phyloP scores from a whole-genome alignment of 768 basidiomycete genomes.

The Boletus pseudopeckii region DNA sequence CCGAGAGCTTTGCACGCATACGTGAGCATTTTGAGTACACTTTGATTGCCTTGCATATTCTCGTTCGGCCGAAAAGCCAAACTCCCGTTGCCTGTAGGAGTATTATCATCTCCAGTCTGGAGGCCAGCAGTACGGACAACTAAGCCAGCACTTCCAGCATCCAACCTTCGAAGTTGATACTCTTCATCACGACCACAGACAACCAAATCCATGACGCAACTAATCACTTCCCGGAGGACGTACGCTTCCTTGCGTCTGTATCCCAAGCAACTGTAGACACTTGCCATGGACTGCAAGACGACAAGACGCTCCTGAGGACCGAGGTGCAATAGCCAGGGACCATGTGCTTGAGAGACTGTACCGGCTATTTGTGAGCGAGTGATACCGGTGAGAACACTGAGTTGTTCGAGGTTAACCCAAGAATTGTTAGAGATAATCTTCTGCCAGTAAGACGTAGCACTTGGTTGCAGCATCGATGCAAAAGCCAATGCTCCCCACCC shows the following conservation, averaged over 20 bases:
- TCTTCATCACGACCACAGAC: constrained; percentile 82
- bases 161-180: constrained; percentile 42
- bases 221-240: constrained; percentile 80
- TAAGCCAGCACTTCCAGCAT: constrained; percentile 38
- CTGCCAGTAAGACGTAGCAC: constrained; percentile 54
- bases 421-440: constrained; percentile 51
- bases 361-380: constrained; percentile 63
- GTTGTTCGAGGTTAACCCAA: constrained; percentile 56
- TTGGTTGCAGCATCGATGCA: constrained; percentile 68
- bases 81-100: constrained; percentile 39
- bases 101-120: constrained; percentile 25
- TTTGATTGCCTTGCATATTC: constrained; percentile 75
- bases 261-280: constrained; percentile 76
- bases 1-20: constrained; percentile 79
- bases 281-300: constrained; percentile 66
- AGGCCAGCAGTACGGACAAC: constrained; percentile 46
- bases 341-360: constrained; percentile 70
- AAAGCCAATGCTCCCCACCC: constrained; percentile 84
- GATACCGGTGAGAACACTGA: constrained; percentile 67
- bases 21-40: constrained; percentile 70
- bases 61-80: constrained; percentile 75
- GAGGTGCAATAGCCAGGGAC: constrained; percentile 83
- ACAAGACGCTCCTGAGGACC: constrained; percentile 71
- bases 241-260: constrained; percentile 88
- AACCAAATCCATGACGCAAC: constrained; percentile 78